Evolutionary conservation across 2,329 filamentous ascomycete genomes (phyloP).

Genomic region (Fusarium subglutinans): DNA sequence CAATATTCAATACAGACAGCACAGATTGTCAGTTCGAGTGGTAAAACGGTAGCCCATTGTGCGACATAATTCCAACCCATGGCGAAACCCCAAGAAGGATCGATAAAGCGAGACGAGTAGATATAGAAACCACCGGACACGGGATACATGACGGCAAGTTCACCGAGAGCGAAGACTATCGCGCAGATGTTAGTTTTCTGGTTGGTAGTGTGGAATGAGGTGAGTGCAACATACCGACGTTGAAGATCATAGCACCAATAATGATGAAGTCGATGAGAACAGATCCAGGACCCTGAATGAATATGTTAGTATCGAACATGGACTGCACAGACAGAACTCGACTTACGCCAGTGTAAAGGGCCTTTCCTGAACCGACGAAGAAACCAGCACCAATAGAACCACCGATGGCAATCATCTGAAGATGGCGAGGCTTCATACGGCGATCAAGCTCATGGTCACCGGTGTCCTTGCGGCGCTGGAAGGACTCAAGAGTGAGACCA

Average conservation of each 20-base stretch:
- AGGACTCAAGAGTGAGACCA: slow-evolving; percentile 40
- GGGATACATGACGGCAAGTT: slow-evolving; percentile 69
- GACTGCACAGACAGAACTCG: not conserved
- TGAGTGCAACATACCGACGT: slow-evolving; percentile 51
- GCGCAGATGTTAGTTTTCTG: slow-evolving; percentile 5
- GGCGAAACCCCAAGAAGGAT: slow-evolving; percentile 67
- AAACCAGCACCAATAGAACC: slow-evolving; percentile 71
- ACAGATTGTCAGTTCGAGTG: slow-evolving; percentile 62
- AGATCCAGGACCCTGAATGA: slow-evolving; percentile 50
- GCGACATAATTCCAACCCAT: slow-evolving; percentile 59
- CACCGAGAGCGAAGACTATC: slow-evolving; percentile 66
- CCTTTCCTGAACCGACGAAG: slow-evolving; percentile 68
- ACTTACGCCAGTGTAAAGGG: slow-evolving; percentile 58
- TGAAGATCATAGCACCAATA: slow-evolving; percentile 69
- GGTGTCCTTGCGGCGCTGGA: slow-evolving; percentile 33
- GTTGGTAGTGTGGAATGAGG: not conserved
- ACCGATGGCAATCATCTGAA: slow-evolving; percentile 71
- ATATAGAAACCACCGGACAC: slow-evolving; percentile 71
- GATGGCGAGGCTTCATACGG: slow-evolving; percentile 64
- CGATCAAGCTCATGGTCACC: slow-evolving; percentile 50
- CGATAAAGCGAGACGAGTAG: slow-evolving; percentile 70
- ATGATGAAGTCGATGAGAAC: slow-evolving; percentile 62
- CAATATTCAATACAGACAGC: slow-evolving; percentile 63
- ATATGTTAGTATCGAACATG: not conserved
- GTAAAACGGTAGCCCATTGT: slow-evolving; percentile 61